A percentile compares a stretch with the other conserved stretches of the same genome.
phyloP scores from a whole-genome alignment of 2,329 filamentous ascomycete genomes.

The Fusarium phyllophilum region DNA sequence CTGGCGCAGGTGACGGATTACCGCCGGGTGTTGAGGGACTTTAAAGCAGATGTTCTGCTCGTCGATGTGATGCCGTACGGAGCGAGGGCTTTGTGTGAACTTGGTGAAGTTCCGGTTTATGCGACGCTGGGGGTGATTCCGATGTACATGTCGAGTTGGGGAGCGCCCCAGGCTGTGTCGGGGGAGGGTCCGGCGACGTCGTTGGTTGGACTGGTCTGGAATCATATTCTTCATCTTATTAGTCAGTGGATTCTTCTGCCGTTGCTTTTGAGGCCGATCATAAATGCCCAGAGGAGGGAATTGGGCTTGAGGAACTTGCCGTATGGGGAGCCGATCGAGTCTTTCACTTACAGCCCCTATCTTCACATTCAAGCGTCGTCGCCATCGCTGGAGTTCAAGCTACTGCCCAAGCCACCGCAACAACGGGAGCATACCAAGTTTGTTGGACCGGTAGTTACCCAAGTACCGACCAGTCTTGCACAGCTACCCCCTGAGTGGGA shows the following conservation, averaged over 20 bases:
- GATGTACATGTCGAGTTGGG: slow-evolving; percentile 47
- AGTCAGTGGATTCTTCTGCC: slow-evolving; percentile 44
- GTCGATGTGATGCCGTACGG: slow-evolving; percentile 53
- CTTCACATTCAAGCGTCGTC: slow-evolving; percentile 54
- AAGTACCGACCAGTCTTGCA: slow-evolving; percentile 1
- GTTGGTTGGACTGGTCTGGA: slow-evolving; percentile 41
- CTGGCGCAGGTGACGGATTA: slow-evolving; percentile 51
- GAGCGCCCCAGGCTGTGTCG: slow-evolving; percentile 47
- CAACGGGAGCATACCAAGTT: slow-evolving; percentile 40
- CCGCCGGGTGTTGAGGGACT: slow-evolving; percentile 44
- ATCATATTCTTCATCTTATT: slow-evolving; percentile 42
- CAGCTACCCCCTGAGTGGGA: slow-evolving; percentile 49
- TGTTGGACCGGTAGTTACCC: slow-evolving; percentile 50
- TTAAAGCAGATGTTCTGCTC: slow-evolving; percentile 48
- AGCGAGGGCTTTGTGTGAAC: slow-evolving; percentile 49
- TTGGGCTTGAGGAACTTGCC: slow-evolving; percentile 45
- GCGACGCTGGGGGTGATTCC: slow-evolving; percentile 54
- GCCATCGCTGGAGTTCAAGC: slow-evolving; percentile 46
- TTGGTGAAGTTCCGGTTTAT: slow-evolving; percentile 49
- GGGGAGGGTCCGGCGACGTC: slow-evolving; percentile 47
- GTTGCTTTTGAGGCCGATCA: slow-evolving; percentile 40
- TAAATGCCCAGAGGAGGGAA: slow-evolving; percentile 46
- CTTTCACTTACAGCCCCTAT: slow-evolving; percentile 50
- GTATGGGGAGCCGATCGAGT: slow-evolving; percentile 46
- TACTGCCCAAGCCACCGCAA: slow-evolving; percentile 36